Conservation (phyloP, 495 filamentous ascomycete species). For the Annulohypoxylon moriforme region DNA sequence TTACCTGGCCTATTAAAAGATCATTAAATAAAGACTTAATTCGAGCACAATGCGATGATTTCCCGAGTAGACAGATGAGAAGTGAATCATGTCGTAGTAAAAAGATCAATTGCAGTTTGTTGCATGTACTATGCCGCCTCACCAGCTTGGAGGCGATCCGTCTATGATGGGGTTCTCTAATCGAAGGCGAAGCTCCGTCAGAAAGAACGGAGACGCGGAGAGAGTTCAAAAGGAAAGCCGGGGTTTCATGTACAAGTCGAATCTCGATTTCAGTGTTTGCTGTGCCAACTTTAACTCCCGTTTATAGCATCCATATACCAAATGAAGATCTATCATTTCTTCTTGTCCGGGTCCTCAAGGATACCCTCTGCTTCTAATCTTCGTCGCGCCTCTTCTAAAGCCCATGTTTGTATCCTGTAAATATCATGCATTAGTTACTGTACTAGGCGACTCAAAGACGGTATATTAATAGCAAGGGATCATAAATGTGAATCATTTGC, state of each 20-base stretch:
- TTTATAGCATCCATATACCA: not conserved
- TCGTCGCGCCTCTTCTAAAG: constrained; percentile 92
- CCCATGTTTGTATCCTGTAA: constrained; percentile 97
- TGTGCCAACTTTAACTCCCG: constrained; percentile 19
- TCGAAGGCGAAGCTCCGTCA: constrained; percentile 23
- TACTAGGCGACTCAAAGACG: not conserved
- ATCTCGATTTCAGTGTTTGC: constrained; percentile 10
- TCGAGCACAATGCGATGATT: constrained; percentile 4
- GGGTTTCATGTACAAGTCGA: constrained; percentile 42
- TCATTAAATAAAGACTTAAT: constrained; percentile 16
- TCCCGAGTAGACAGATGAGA: not conserved
- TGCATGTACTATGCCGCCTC: constrained; percentile 29
- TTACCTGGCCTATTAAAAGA: constrained; percentile 31
- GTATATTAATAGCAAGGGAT: not conserved
- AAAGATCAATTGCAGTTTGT: constrained; percentile 39
- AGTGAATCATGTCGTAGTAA: constrained; percentile 5
- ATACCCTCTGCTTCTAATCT: constrained; percentile 96
- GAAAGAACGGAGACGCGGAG: constrained; percentile 12
- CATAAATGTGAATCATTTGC: not conserved
- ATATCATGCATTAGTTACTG: constrained; percentile 29
- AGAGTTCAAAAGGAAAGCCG: constrained; percentile 25
- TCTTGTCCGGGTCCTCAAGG: constrained; percentile 70
- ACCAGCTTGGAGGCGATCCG: constrained; percentile 34
- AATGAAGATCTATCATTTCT: constrained; percentile 44
- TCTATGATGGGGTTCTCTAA: constrained; percentile 45